A percentile compares a stretch with the other conserved stretches of the same genome.
These are phyloP conservation scores for Penicillium sp. DNA, from an alignment of 2,329 filamentous ascomycete genomes.

Conservation along the genomic window DNA sequence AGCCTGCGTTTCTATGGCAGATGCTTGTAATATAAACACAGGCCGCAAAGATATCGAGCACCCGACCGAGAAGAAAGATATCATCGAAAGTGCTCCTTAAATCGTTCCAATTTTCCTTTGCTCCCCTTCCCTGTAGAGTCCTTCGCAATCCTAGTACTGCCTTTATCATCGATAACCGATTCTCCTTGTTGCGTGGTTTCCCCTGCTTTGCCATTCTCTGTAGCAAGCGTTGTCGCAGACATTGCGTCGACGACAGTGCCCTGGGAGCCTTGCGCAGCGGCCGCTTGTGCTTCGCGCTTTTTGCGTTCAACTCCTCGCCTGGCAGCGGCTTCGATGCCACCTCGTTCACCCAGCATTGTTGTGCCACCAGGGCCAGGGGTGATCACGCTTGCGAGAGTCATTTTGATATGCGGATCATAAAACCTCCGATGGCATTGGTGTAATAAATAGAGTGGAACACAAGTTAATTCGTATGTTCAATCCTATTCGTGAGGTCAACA, in stretches of 20 bases:
- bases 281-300: constrained; percentile 2
- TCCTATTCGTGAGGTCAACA: too few species aligned
- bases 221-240: not conserved
- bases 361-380: not conserved
- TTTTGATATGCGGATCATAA: not conserved
- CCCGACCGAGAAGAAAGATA: too few species aligned
- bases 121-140: not conserved
- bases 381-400: too few species aligned
- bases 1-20: too few species aligned
- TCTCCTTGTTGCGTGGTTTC: not conserved
- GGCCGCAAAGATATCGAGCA: too few species aligned
- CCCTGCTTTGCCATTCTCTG: not conserved
- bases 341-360: constrained; percentile 9
- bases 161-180: not conserved
- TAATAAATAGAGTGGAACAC: too few species aligned
- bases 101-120: not conserved
- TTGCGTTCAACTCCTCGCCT: not conserved
- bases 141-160: not conserved
- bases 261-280: not conserved
- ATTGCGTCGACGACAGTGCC: not conserved
- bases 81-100: constrained; percentile 3
- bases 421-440: too few species aligned
- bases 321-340: constrained; percentile 6
- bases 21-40: too few species aligned
- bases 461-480: too few species aligned